Base-by-base conservation (phyloP, 768 basidiomycete genomes). In the Naganishia friedmannii region DNA sequence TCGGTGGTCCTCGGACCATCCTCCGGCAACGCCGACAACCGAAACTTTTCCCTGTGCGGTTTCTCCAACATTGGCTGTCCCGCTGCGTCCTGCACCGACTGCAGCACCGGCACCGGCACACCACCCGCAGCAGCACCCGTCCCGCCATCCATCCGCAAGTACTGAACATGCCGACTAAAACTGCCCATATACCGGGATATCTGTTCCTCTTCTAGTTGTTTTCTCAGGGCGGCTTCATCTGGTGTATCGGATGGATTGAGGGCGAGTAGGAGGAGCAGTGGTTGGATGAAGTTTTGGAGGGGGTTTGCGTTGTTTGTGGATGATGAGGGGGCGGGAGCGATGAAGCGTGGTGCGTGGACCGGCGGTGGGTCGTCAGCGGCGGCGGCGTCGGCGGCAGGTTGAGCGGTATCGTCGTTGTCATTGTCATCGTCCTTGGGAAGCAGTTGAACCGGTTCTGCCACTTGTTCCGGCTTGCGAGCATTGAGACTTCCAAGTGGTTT, bases 141-240 rank as follows among this genome's bases (percentile, higher is more conserved):
- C 45, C 45, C 23, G 15, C 48, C 48, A 21, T 63, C 60, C 21
- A 63, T 63, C 29, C 60, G 39, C 37, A 63, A 26, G 17, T 63
- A 63, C 39, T 63, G 60, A 23, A 63, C 60, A 63, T 63, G 60
- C 19, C 29, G 23, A 17, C 60, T 63, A 29, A 63, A 63, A 29
- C 60, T 63, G n/a, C 39, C 39, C 60, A 63, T 63, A 63, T 63
- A 63, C 39, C 60, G 3, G 17, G 60, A n/a, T 19, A 63, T 63
- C 42, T 63, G 60, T 21, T 63, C 60, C 23, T 63, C 60, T 21
- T 63, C 60, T 15, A 63, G 23, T 29, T 63, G 39, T 28, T 34
- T 37, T 3, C 60, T 31, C 26, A 63, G 39, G 39, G 29, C 2
- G 60, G 60, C 39, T 28, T 63, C 60, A 2, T 46, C 42, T 1